Evolutionary conservation across 2,329 filamentous ascomycete species (phyloP), one percentile per base, ranked within the genome.

Genomic region (Aspergillus brasiliensis): DNA sequence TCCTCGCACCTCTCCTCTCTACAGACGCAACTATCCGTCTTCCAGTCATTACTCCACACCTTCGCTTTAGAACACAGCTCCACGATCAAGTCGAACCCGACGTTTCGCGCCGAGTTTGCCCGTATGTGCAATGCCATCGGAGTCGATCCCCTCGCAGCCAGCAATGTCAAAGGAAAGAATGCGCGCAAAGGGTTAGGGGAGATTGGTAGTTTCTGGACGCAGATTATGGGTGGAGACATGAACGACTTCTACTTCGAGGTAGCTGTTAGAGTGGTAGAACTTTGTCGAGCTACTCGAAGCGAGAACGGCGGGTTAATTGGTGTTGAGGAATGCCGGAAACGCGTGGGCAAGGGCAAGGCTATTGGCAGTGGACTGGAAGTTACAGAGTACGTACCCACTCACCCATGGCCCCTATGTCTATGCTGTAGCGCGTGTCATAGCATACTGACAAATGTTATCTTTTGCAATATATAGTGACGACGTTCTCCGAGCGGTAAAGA

Each of bases 221-320:
- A 97, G 80, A 86, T 98, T 63, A 84, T 98, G 19, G 95, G 95
- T 28, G 87, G 90, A 61, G 92, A 88, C 69, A 93, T 99, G 67
- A 96, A 97, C 74, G 95, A 99, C 76, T 99, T 99, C 74, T 99
- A 98, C 80, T 98, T 98, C 76, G 94, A 96, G 80, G 86, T 99
- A 48, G 95, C 92, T 1, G 94, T 98, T n/a, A 85, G 91, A 52
- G 91, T 98, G 0, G 95, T 99, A 5, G 94, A 98, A 76, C 87
- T 97, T 7, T 99, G 95, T 73, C 84, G 92, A 5, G 87, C 89
- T 55, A 97, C 92, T 47, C 83, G 95, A 55, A 86, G 86, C 3
- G 94, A 97, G 78, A 99, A 99, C 74, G 95, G 95, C 6, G 95
- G 95, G 0, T 81, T 99, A 69, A 91, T 99, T 56, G 91, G 91